phyloP scores from a whole-genome alignment of 495 filamentous ascomycete genomes.

The Talaromyces wortmannii region DNA sequence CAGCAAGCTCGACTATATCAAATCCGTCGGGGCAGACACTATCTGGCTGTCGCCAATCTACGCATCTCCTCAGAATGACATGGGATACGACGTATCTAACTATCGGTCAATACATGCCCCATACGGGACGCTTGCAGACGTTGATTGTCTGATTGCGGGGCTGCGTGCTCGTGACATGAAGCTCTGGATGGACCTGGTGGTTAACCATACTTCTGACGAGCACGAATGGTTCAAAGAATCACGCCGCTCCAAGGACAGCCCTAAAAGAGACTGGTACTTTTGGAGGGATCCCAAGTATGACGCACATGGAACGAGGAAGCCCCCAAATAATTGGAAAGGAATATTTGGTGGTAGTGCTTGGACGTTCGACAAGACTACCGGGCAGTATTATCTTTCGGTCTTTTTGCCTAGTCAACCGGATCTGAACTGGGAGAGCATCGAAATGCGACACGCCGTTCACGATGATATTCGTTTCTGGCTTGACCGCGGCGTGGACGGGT shows the following conservation, averaged over 20 bases:
- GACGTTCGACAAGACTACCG: constrained; percentile 30
- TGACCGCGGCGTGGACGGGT: constrained; percentile 34
- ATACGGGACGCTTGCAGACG: constrained; percentile 43
- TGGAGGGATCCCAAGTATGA: constrained; percentile 46
- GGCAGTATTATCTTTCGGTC: constrained; percentile 36
- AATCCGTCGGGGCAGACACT: constrained; percentile 53
- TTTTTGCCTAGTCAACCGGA: constrained; percentile 38
- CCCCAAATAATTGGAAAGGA: constrained; percentile 53
- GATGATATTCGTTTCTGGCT: constrained; percentile 41
- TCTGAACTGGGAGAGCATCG: constrained; percentile 38
- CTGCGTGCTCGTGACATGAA: constrained; percentile 42
- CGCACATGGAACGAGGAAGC: constrained; percentile 36
- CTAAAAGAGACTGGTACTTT: constrained; percentile 57
- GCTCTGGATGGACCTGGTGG: constrained; percentile 52
- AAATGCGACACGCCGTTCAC: constrained; percentile 29
- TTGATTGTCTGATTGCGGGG: constrained; percentile 40
- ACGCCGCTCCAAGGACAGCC: constrained; percentile 37
- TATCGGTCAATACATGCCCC: constrained; percentile 40
- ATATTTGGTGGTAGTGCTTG: constrained; percentile 38
- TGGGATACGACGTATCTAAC: constrained; percentile 41
- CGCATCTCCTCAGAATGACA: constrained; percentile 54
- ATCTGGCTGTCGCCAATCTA: constrained; percentile 67
- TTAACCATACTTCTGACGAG: constrained; percentile 56
- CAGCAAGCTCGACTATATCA: constrained; percentile 60
- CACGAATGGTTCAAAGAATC: constrained; percentile 60